Conservation (phyloP, 192 early-diverging fungal genomes). For the Neocallimastix lanati region DNA sequence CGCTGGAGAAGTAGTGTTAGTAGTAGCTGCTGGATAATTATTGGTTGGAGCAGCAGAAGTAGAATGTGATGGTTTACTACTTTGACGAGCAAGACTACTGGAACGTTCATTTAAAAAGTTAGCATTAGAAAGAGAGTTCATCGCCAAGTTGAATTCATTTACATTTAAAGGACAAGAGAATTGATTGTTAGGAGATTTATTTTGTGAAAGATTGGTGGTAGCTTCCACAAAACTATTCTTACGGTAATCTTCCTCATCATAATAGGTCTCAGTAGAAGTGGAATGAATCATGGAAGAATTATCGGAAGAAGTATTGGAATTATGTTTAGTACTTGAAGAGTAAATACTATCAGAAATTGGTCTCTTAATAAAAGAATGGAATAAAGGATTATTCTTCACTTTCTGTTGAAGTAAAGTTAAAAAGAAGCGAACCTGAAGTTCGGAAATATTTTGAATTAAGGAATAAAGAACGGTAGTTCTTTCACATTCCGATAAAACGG, state of each 20-base stretch:
- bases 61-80: no score
- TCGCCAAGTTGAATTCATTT: neutral
- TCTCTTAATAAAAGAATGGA: neutral
- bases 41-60: no score
- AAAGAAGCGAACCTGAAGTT: constrained; percentile 85
- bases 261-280: neutral
- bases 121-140: neutral
- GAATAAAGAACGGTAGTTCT: constrained; percentile 77
- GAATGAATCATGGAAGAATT: neutral
- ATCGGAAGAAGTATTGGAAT: neutral
- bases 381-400: constrained; percentile 61
- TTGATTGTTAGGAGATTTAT: neutral
- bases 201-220: neutral
- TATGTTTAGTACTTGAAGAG: neutral
- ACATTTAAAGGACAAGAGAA: neutral
- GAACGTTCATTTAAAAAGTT: neutral
- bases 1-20: neutral
- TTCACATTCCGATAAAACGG: constrained; percentile 72
- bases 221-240: neutral
- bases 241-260: neutral
- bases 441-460: constrained; percentile 72
- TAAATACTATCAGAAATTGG: neutral
- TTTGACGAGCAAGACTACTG: neutral
- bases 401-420: constrained; percentile 82
- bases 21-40: neutral